A percentile compares a stretch with the other conserved stretches of the same genome.
These are phyloP conservation scores for Cornus florida DNA, from an alignment of 148 eudicot species.

Conservation along the genomic window DNA sequence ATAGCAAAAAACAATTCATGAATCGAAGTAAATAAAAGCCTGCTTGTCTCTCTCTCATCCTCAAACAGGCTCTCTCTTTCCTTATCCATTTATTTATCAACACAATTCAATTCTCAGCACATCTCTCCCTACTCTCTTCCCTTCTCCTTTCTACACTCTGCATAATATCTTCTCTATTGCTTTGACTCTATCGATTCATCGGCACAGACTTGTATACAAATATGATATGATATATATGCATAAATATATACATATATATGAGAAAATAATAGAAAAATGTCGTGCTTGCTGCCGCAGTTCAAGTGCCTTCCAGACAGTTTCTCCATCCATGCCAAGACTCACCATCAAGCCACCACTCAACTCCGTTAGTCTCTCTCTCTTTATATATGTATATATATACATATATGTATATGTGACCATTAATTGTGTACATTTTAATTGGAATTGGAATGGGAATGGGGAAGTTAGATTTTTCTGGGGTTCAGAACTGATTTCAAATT, in stretches of 20 bases:
- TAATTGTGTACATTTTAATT: neutral
- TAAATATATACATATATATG: neutral
- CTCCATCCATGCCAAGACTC: slow-evolving; percentile 32
- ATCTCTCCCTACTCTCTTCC: neutral
- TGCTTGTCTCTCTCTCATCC: neutral
- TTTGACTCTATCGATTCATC: neutral
- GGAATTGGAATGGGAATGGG: neutral
- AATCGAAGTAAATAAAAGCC: neutral
- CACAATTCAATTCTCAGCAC: neutral
- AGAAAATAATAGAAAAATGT: slow-evolving; percentile 27
- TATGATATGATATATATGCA: neutral
- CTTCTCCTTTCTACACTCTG: neutral
- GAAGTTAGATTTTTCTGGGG: neutral
- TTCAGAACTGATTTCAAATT: neutral
- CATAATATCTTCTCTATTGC: neutral
- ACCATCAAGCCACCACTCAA: slow-evolving; percentile 23
- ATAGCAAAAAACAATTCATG: too few relatives aligned
- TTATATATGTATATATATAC: neutral
- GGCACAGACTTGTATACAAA: neutral
- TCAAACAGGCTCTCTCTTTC: neutral
- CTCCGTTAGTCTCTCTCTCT: slow-evolving; percentile 28
- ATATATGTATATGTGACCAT: neutral
- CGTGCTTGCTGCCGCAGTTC: slow-evolving; percentile 57
- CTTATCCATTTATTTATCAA: neutral
- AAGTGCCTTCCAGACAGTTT: slow-evolving; percentile 48